Evolutionary conservation across 176 grass and related monocot species (phyloP), one percentile per base, ranked within the genome.

Genomic region (Miscanthus lutarioriparius): DNA sequence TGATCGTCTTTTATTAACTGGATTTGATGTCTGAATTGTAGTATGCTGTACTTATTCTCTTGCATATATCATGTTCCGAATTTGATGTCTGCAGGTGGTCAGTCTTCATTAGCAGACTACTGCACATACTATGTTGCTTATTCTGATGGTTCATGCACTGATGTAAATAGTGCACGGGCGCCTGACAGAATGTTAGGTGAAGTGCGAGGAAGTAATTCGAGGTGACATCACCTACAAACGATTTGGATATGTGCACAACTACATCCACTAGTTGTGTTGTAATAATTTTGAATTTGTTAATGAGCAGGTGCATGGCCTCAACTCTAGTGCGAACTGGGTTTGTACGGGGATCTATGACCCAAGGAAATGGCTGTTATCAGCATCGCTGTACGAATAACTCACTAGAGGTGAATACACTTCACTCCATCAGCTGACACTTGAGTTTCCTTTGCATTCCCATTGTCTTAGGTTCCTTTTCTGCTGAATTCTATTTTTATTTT

Each of bases 61-160:
- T 51, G 49, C 54, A 76, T 82, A 28, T 87, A 22, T 77, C 19
- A 64, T 72, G 12, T 37, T 81, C 8, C 0, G 11, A 17, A 87
- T 84, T 87, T 67, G 22, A 70, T 83, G 45, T 68, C 30, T 84
- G 56, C 83, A 98, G 96, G 96, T 78, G 96, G 96, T 5, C 96
- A 98, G 83, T 98, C 96, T 72, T 99, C 97, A 67, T 92, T 99
- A 92, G 97, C 97, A 74, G 97, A 99, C 86, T 99, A 99, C 84
- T 99, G 97, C 79, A 99, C 97, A 27, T 99, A 99, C 83, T 96
- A 92, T 56, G 93, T 99, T 76, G 97, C 97, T 79, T 99, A 99
- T 96, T 99, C 97, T 16, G 97, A 99, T 91, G 97, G 97, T 85
- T 96, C 93, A 16, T 99, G 97, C 79, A 99, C 97, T 56, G 97